phyloP scores from a whole-genome alignment of 495 filamentous ascomycete species.

The Melanomma pulvis-pyrius region DNA sequence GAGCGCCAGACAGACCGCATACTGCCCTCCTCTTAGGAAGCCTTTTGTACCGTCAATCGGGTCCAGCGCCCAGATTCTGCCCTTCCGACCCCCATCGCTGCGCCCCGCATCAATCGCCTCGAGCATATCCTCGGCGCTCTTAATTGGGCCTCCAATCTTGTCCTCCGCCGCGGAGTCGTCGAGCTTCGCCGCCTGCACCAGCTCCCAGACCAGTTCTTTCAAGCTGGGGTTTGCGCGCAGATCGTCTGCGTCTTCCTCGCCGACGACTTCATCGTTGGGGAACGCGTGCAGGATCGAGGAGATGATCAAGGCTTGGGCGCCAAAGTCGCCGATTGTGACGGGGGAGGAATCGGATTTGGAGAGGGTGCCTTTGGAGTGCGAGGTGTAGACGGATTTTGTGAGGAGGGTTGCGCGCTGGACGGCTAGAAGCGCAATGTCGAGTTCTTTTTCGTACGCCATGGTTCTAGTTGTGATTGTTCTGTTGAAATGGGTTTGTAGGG shows the following conservation, averaged over 20 bases:
- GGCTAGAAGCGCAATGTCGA: constrained; percentile 83
- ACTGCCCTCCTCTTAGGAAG: constrained; percentile 96
- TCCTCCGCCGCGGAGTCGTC: constrained; percentile 65
- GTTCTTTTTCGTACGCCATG: constrained; percentile 71
- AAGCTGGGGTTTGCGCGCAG: constrained; percentile 69
- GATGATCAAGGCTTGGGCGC: constrained; percentile 95
- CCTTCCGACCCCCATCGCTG: constrained; percentile 74
- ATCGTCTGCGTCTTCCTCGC: constrained; percentile 85
- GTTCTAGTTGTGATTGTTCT: constrained; percentile 2
- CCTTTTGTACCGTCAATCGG: constrained; percentile 98
- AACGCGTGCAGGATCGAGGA: constrained; percentile 85
- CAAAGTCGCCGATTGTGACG: constrained; percentile 97
- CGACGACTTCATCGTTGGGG: constrained; percentile 87
- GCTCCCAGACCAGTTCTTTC: constrained; percentile 75
- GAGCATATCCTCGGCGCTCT: constrained; percentile 75
- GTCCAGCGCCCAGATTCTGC: constrained; percentile 94
- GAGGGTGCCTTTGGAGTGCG: constrained; percentile 87
- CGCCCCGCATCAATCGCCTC: constrained; percentile 82
- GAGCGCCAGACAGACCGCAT: constrained; percentile 89
- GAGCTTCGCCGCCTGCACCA: constrained; percentile 74
- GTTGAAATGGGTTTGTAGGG: neutral
- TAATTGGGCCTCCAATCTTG: constrained; percentile 72
- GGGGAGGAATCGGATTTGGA: constrained; percentile 94
- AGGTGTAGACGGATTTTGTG: constrained; percentile 90
- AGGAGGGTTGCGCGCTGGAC: constrained; percentile 87